Conservation (phyloP, 2,329 filamentous ascomycete genomes). For the Colletotrichum acutatum region DNA sequence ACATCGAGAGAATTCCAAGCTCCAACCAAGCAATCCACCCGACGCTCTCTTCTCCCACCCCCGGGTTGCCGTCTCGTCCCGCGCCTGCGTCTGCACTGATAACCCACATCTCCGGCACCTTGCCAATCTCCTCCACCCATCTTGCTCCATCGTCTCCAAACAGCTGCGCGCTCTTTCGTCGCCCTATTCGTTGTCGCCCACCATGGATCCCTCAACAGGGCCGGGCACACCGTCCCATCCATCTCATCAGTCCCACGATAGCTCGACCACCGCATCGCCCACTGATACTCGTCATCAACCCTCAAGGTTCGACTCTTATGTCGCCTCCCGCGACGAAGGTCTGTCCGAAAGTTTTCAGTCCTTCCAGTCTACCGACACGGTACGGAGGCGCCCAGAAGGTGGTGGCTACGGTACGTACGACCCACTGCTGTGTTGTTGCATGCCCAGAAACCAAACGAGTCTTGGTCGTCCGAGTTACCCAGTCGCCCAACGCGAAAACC, state of each 20-base stretch:
- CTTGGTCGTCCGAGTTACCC: conserved; percentile 32
- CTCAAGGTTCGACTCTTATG: conserved; percentile 47
- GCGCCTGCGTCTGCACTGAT: conserved; percentile 7
- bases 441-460: conserved; percentile 29
- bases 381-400: conserved; percentile 66
- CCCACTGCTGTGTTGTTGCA: conserved; percentile 18
- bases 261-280: conserved; percentile 56
- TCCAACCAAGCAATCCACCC: conserved; percentile 9
- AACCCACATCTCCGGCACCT: conserved; percentile 31
- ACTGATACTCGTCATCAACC: conserved; percentile 59
- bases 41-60: background rate
- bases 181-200: conserved; percentile 34
- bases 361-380: conserved; percentile 69
- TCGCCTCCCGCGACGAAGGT: conserved; percentile 53
- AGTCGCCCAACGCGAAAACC: conserved; percentile 20
- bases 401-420: conserved; percentile 63
- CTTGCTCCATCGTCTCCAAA: conserved; percentile 17
- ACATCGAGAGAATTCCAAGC: conserved; percentile 1
- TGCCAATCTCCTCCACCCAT: conserved; percentile 25
- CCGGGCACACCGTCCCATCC: conserved; percentile 46
- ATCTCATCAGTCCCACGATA: conserved; percentile 50
- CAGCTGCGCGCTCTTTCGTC: conserved; percentile 21
- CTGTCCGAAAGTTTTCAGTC: conserved; percentile 67
- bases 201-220: conserved; percentile 57
- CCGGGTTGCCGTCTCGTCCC: conserved; percentile 11